A percentile compares a stretch with the other conserved stretches of the same genome.
phyloP scores from a whole-genome alignment of 2,329 filamentous ascomycete species.

The Emmonsiellopsis sp. region DNA sequence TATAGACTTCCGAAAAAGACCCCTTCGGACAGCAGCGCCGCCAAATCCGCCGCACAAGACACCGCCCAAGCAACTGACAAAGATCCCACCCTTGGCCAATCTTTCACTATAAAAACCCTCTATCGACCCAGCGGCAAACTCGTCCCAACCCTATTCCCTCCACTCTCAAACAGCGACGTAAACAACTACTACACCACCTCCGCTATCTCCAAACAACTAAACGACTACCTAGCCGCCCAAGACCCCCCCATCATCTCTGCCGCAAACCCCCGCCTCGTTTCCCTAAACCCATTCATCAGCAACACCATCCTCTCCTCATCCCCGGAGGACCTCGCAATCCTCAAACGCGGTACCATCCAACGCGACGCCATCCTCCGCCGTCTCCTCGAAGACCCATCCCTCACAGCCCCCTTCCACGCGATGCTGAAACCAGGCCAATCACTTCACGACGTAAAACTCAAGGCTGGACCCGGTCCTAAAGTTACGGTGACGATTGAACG shows the following conservation, averaged over 20 bases:
- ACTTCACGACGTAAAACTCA: constrained; percentile 46
- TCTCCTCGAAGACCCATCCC: constrained; percentile 40
- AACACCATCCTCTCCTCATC: constrained; percentile 52
- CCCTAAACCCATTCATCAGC: constrained; percentile 53
- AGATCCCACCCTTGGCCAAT: constrained; percentile 36
- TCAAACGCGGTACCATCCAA: constrained; percentile 49
- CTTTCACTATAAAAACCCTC: constrained; percentile 41
- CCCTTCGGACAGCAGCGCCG: constrained; percentile 21
- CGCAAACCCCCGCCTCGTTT: constrained; percentile 54
- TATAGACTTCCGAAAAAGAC: constrained; percentile 51
- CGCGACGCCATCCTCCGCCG: constrained; percentile 54
- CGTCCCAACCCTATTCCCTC: constrained; percentile 44
- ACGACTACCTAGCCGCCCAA: constrained; percentile 51
- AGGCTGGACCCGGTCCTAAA: constrained; percentile 52
- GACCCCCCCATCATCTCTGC: constrained; percentile 42
- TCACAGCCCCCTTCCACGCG: constrained; percentile 48
- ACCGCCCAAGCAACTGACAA: constrained; percentile 18
- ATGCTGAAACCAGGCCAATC: constrained; percentile 41
- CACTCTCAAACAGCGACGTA: constrained; percentile 38
- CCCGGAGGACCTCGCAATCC: constrained; percentile 45
- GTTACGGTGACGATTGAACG: constrained; percentile 53
- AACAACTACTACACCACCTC: constrained; percentile 50
- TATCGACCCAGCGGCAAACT: constrained; percentile 52
- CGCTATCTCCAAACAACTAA: constrained; percentile 50
- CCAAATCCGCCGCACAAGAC: neutral